These are phyloP conservation scores for Microstegium vimineum DNA, from an alignment of 176 grass and related monocot genomes.

Conservation along the genomic window DNA sequence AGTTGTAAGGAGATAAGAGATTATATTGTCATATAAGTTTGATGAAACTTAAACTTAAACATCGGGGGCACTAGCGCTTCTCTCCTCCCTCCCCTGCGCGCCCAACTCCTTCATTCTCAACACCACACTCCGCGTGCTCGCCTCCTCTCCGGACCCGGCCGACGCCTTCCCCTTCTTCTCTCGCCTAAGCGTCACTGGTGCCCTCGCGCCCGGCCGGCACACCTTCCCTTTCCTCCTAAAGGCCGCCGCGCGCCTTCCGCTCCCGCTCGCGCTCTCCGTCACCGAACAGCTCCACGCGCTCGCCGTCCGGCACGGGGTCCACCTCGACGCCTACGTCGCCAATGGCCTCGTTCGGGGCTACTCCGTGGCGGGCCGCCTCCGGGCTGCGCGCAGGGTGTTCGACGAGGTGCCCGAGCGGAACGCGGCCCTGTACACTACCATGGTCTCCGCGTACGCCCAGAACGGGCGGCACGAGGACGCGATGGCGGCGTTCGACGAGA, in stretches of 20 bases:
- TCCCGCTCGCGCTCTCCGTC: background rate
- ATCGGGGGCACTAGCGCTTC: slow-evolving; percentile 13
- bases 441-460: slow-evolving; percentile 42
- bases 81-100: slow-evolving; percentile 16
- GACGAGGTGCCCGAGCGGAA: slow-evolving; percentile 29
- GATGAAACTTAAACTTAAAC: no score
- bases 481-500: slow-evolving; percentile 34
- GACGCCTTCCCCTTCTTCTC: slow-evolving; percentile 28
- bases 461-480: slow-evolving; percentile 27
- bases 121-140: slow-evolving; percentile 39
- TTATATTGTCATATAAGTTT: no score
- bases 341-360: slow-evolving; percentile 46
- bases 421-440: slow-evolving; percentile 25
- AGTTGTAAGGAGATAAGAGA: no score
- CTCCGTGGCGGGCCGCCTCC: background rate
- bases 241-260: slow-evolving; percentile 21
- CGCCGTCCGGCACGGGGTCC: slow-evolving; percentile 20
- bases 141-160: slow-evolving; percentile 20
- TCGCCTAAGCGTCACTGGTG: background rate
- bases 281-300: slow-evolving; percentile 39
- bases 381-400: slow-evolving; percentile 31
- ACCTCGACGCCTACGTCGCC: slow-evolving; percentile 33
- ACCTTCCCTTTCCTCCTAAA: slow-evolving; percentile 57
- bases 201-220: slow-evolving; percentile 23
- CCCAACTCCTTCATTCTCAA: slow-evolving; percentile 52